Evolutionary conservation across 202 grass and related monocot species (phyloP).

Genomic region (Setaria italica): DNA sequence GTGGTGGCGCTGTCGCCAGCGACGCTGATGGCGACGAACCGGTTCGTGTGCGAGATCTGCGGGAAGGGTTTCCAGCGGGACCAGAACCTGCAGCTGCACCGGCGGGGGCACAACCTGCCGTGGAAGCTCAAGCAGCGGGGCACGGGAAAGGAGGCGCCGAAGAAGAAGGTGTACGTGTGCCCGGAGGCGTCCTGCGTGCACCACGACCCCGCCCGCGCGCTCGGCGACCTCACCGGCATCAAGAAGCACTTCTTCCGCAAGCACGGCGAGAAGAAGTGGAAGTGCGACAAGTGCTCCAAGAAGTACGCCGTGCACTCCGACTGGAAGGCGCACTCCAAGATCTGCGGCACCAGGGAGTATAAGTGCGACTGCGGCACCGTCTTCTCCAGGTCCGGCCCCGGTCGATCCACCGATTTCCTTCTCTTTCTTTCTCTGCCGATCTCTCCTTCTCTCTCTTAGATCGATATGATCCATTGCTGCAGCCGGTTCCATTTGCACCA

Average conservation of each 20-base stretch:
- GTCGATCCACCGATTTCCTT: background rate
- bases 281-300: slow-evolving; percentile 98
- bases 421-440: background rate
- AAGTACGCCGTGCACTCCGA: slow-evolving; percentile 95
- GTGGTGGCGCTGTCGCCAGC: slow-evolving; percentile 90
- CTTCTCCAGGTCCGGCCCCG: slow-evolving; percentile 68
- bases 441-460: background rate
- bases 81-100: slow-evolving; percentile 97
- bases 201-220: slow-evolving; percentile 80
- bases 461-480: background rate
- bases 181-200: slow-evolving; percentile 83
- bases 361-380: slow-evolving; percentile 90
- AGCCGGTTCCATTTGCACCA: background rate
- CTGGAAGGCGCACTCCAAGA: slow-evolving; percentile 95
- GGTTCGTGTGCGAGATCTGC: slow-evolving; percentile 96
- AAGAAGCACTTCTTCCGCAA: slow-evolving; percentile 99
- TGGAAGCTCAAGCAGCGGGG: slow-evolving; percentile 93
- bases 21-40: slow-evolving; percentile 93
- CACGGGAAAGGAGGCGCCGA: slow-evolving; percentile 57
- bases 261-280: slow-evolving; percentile 99
- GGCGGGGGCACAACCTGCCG: slow-evolving; percentile 94
- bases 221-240: slow-evolving; percentile 88
- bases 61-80: slow-evolving; percentile 91
- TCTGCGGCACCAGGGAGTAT: slow-evolving; percentile 89
- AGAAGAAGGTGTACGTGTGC: slow-evolving; percentile 94